Evolutionary conservation across 441 rosid genomes (phyloP).

Genomic region (Hypseocharis bilobata): DNA sequence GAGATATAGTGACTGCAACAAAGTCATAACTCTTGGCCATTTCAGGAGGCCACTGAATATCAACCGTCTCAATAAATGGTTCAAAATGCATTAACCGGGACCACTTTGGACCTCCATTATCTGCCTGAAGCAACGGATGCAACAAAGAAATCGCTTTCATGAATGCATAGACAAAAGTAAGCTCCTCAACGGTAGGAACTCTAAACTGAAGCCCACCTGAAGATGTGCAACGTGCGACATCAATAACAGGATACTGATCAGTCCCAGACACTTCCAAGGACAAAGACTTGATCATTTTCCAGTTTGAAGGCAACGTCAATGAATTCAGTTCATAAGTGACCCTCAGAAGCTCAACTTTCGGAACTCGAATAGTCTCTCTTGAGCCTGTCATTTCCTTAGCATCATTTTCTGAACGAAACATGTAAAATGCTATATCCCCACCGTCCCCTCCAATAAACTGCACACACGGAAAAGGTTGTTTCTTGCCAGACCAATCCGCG

Average conservation of each 20-base stretch:
- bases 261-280: constrained; percentile 45
- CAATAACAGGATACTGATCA: constrained; percentile 53
- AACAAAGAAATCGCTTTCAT: constrained; percentile 52
- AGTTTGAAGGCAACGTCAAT: constrained; percentile 48
- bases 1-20: constrained; percentile 60
- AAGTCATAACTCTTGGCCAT: constrained; percentile 42
- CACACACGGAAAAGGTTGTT: constrained; percentile 50
- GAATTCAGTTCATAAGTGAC: constrained; percentile 45
- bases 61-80: constrained; percentile 65
- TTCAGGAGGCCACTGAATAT: constrained; percentile 62
- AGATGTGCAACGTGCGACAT: constrained; percentile 42
- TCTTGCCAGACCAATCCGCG: constrained; percentile 59
- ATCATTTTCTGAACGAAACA: constrained; percentile 47
- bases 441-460: constrained; percentile 70
- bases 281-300: constrained; percentile 49
- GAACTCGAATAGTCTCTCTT: constrained; percentile 44
- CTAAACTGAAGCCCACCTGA: constrained; percentile 48
- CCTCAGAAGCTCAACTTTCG: constrained; percentile 54
- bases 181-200: constrained; percentile 54
- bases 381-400: constrained; percentile 53
- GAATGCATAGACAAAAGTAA: constrained; percentile 53
- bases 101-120: constrained; percentile 42
- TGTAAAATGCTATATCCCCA: constrained; percentile 52
- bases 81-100: constrained; percentile 37
- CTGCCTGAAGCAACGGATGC: constrained; percentile 53